A percentile compares a stretch with the other conserved stretches of the same genome.
phyloP scores from a whole-genome alignment of 371 early-diverging fungal genomes.

The Mortierella sp. region DNA sequence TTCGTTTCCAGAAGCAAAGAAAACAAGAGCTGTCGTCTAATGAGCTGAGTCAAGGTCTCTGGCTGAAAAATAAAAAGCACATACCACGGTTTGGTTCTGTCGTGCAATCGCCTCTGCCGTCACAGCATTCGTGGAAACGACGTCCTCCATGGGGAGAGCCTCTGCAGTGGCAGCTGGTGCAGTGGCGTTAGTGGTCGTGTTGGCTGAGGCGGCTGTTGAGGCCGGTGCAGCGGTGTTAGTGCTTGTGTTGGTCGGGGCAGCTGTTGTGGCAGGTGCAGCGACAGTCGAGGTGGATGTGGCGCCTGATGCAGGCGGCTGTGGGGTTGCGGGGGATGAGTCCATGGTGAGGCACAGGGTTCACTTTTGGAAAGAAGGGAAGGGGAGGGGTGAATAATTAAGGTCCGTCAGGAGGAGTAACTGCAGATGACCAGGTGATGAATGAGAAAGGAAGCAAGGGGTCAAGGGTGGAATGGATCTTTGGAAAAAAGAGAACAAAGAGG shows the following conservation, averaged over 20 bases:
- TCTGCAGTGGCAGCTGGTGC: slow-evolving; percentile 20
- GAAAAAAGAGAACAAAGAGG: neutral
- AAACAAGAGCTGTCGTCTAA: neutral
- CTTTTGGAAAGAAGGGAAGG: neutral
- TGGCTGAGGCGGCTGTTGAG: neutral
- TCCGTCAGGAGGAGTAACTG: neutral
- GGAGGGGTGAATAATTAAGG: neutral
- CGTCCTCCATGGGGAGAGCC: slow-evolving; percentile 45
- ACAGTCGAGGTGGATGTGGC: slow-evolving; percentile 7
- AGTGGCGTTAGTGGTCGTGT: slow-evolving; percentile 13
- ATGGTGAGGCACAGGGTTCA: slow-evolving; percentile 3
- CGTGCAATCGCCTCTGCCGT: slow-evolving; percentile 53
- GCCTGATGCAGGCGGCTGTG: slow-evolving; percentile 9
- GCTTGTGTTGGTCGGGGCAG: neutral
- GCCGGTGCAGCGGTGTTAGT: slow-evolving; percentile 9
- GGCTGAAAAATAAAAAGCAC: neutral
- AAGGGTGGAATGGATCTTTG: neutral
- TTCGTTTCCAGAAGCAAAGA: neutral
- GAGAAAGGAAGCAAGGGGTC: neutral
- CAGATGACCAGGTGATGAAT: neutral
- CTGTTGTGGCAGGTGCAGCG: neutral
- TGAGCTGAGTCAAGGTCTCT: neutral
- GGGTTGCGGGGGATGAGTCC: slow-evolving; percentile 15
- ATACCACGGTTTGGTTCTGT: slow-evolving; percentile 55
- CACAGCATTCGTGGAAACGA: slow-evolving; percentile 53